Evolutionary conservation across 2,329 filamentous ascomycete genomes (phyloP).

Genomic region (Beauveria medogensis): DNA sequence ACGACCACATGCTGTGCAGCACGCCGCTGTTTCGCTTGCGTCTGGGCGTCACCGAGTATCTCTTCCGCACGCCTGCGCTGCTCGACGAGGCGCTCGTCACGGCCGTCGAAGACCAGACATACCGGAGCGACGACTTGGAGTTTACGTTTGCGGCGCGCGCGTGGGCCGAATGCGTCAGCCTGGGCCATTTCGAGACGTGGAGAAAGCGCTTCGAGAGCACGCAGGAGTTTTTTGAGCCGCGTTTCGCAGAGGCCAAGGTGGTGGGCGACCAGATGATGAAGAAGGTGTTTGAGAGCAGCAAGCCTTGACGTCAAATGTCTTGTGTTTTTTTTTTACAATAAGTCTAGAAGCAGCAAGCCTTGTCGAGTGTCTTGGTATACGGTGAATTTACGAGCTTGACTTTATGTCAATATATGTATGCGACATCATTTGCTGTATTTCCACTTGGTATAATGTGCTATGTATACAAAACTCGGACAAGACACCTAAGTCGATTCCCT

Average conservation of each 20-base stretch:
- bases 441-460: neutral
- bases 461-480: slow-evolving; percentile 10
- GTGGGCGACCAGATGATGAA: slow-evolving; percentile 96
- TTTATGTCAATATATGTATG: neutral
- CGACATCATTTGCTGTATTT: neutral
- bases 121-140: slow-evolving; percentile 91
- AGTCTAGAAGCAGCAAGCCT: neutral
- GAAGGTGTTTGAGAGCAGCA: slow-evolving; percentile 78
- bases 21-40: slow-evolving; percentile 95
- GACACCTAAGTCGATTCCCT: neutral
- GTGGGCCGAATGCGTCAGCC: slow-evolving; percentile 88
- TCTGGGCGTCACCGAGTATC: slow-evolving; percentile 92
- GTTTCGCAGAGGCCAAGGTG: slow-evolving; percentile 79
- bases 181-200: slow-evolving; percentile 91
- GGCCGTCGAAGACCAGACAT: slow-evolving; percentile 81
- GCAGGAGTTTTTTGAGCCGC: slow-evolving; percentile 82
- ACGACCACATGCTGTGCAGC: slow-evolving; percentile 99
- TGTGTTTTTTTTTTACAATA: neutral
- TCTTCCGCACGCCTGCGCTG: slow-evolving; percentile 75
- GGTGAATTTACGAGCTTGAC: too few species aligned
- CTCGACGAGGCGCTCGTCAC: slow-evolving; percentile 80
- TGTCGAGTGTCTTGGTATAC: too few species aligned
- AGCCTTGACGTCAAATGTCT: neutral
- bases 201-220: slow-evolving; percentile 84
- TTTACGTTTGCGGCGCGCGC: slow-evolving; percentile 95